phyloP scores from a whole-genome alignment of 106 monocot genomes.

The Alisma plantagoaquatica region DNA sequence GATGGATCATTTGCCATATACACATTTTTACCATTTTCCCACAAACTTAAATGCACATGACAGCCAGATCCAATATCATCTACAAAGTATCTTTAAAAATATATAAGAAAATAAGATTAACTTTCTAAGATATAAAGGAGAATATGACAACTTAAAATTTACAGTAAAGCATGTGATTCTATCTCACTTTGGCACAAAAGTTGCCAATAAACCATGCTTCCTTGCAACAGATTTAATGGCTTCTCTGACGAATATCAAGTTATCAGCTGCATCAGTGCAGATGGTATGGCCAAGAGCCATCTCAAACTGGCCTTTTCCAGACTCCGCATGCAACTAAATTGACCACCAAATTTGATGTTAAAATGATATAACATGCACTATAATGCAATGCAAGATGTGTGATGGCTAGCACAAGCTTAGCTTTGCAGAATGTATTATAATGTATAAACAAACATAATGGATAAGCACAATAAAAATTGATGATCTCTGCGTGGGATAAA shows the following conservation, averaged over 20 bases:
- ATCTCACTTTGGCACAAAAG: conserved; percentile 89
- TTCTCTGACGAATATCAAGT: conserved; percentile 75
- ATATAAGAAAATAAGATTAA: background rate
- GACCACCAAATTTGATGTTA: no score
- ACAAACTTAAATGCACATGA: conserved; percentile 94
- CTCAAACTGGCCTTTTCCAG: conserved; percentile 94
- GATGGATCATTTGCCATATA: conserved; percentile 68
- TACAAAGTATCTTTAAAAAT: conserved; percentile 30
- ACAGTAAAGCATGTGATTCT: no score
- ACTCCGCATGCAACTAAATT: conserved; percentile 79
- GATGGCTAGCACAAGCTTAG: no score
- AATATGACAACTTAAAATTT: no score
- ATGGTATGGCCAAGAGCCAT: conserved; percentile 44
- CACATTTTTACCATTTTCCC: conserved; percentile 71
- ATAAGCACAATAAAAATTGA: no score
- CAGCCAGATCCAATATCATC: conserved; percentile 83
- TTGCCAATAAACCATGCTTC: conserved; percentile 81
- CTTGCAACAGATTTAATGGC: conserved; percentile 65
- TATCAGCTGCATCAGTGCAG: conserved; percentile 69
- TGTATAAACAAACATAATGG: conserved; percentile 4
- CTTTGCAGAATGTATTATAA: no score
- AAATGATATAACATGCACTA: no score
- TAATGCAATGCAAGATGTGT: no score
- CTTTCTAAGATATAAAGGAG: no score
- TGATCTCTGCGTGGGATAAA: no score